Evolutionary conservation across 305 asterid genomes (phyloP), one percentile per base, ranked within the genome.

Genomic region (Caryopteris hybrid): DNA sequence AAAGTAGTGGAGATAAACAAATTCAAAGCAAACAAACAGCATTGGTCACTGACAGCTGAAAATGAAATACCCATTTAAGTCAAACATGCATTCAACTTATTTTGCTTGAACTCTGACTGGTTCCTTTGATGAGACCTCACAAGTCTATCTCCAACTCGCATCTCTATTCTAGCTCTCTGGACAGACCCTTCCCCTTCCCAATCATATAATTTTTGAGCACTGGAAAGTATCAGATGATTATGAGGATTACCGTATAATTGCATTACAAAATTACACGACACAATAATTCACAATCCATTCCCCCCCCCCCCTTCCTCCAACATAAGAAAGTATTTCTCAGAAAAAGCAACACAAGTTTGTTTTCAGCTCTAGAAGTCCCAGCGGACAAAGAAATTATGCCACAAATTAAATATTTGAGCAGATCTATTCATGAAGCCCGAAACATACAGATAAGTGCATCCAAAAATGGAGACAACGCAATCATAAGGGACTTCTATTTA

Each of bases 1-100:
- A 71, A 62, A 71, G 3, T 62, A 63, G 21, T 48, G 51, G 33
- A 72, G 60, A 41, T 42, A 48, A 25, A 25, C 6, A 14, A 41
- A 66, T 34, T 11, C n/a, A 5, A 46, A 11, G 38, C 72, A 8
- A 66, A 48, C 39, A 25, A 38, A 69, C n/a, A n/a, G n/a, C n/a
- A n/a, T n/a, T n/a, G n/a, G n/a, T 51, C 13, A 13, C 34, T 50
- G 12, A 42, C 20, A 62, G 18, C 17, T 12, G 43, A 25, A 61
- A 58, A 50, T 38, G 1, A 58, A 31, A 11, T 21, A 17, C 25
- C 52, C 34, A 48, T 42, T 16, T 17, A 17, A 39, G 13, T 27
- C 13, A 14, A 29, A 39, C 2, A 41, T 60, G 2, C 36, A 33
- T 22, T 33, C 29, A n/a, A 6, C 20, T 21, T 55, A 41, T 64